These are phyloP conservation scores for Xylaria sp. DNA, from an alignment of 2,329 filamentous ascomycete genomes.

Conservation along the genomic window DNA sequence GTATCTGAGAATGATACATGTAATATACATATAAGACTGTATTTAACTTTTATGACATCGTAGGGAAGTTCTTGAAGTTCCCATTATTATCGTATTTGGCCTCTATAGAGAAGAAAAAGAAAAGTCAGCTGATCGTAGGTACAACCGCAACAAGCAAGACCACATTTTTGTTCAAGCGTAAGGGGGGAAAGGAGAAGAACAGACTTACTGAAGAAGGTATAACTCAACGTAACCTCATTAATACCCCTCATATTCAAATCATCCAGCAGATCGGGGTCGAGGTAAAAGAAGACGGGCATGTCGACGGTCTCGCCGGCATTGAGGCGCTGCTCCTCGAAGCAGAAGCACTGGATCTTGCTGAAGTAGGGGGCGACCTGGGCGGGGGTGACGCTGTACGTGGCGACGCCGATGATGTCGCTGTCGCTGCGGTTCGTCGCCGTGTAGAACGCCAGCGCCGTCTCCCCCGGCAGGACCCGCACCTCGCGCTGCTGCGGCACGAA, in stretches of 20 bases:
- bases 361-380: conserved; percentile 97
- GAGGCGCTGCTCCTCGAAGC: conserved; percentile 95
- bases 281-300: conserved; percentile 99
- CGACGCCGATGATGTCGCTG: conserved; percentile 96
- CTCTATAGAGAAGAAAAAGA: conserved; percentile 59
- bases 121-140: not conserved
- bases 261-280: conserved; percentile 93
- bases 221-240: conserved; percentile 93
- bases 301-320: conserved; percentile 97
- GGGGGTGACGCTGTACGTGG: conserved; percentile 96
- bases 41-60: conserved; percentile 22
- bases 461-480: conserved; percentile 92
- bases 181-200: too few relatives aligned
- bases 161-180: not conserved
- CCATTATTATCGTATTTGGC: conserved; percentile 87
- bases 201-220: conserved; percentile 94
- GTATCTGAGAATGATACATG: conserved; percentile 21
- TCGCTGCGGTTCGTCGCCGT: conserved; percentile 92
- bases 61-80: conserved; percentile 60
- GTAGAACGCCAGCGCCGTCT: conserved; percentile 97
- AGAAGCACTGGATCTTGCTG: conserved; percentile 99
- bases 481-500: conserved; percentile 97
- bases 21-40: conserved; percentile 21
- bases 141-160: not conserved
- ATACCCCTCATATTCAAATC: conserved; percentile 94